Conservation (phyloP, 2,329 filamentous ascomycete species). For the Epichloe elymi region DNA sequence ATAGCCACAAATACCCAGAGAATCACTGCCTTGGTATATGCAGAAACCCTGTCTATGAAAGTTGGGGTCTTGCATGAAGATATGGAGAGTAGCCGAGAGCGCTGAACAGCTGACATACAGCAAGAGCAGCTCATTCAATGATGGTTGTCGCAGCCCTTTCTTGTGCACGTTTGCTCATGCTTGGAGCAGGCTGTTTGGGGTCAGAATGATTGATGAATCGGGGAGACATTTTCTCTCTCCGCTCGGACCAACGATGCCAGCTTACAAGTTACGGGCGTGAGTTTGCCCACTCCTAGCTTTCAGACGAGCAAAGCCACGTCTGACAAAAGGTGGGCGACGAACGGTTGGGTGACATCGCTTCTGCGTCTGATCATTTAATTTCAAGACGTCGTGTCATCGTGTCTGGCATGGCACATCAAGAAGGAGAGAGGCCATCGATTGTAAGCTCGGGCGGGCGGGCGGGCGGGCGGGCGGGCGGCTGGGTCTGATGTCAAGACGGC, state of each 20-base stretch:
- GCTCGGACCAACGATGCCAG: background rate
- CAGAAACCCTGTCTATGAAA: no score
- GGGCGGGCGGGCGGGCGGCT: background rate
- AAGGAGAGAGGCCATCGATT: background rate
- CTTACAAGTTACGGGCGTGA: no score
- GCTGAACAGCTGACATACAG: no score
- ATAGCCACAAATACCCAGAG: no score
- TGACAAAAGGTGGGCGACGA: background rate
- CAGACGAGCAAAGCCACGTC: background rate
- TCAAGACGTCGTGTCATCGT: background rate
- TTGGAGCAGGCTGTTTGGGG: no score
- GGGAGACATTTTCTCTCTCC: background rate
- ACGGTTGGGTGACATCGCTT: background rate
- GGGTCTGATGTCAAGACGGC: background rate
- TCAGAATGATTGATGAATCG: background rate
- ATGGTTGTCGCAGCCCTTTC: no score
- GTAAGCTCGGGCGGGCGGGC: background rate
- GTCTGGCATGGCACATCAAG: background rate
- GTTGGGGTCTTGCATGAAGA: no score
- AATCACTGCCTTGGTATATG: no score
- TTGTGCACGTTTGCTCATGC: no score
- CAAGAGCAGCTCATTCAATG: no score
- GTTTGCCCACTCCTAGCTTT: no score
- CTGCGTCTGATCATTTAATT: background rate
- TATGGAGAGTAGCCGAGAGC: no score